Percentiles rank a stretch among this genome's conserved stretches.
These are phyloP conservation scores for Cyclostephanos tholiformis DNA, from an alignment of 108 stramenopile genomes.

Conservation along the genomic window DNA sequence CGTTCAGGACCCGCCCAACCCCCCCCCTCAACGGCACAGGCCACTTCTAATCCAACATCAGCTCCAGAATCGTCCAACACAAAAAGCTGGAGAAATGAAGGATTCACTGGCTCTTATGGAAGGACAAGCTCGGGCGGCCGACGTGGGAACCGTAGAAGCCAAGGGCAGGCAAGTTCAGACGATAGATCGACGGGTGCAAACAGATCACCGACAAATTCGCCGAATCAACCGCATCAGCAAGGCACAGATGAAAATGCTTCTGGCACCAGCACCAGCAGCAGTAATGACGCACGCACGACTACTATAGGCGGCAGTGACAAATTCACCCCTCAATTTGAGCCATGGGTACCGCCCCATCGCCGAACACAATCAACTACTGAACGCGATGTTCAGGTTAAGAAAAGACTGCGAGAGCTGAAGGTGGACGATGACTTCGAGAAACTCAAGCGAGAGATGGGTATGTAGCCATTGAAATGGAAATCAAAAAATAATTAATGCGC, in stretches of 20 bases:
- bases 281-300: neutral
- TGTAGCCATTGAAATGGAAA: slow-evolving; percentile 33
- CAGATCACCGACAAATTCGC: slow-evolving; percentile 6
- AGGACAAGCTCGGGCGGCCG: slow-evolving; percentile 45
- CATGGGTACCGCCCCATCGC: slow-evolving; percentile 78
- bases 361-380: slow-evolving; percentile 58
- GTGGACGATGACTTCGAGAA: slow-evolving; percentile 91
- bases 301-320: neutral
- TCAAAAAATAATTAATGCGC: slow-evolving; percentile 4
- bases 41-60: slow-evolving; percentile 24
- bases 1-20: slow-evolving; percentile 5
- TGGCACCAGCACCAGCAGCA: slow-evolving; percentile 8
- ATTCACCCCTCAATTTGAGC: slow-evolving; percentile 7
- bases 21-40: slow-evolving; percentile 15
- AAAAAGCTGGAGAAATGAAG: slow-evolving; percentile 54
- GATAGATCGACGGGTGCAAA: neutral
- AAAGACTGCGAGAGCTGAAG: slow-evolving; percentile 72
- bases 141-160: slow-evolving; percentile 41
- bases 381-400: slow-evolving; percentile 57
- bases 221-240: slow-evolving; percentile 15
- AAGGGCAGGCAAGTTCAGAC: slow-evolving; percentile 12
- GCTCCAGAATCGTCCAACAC: slow-evolving; percentile 20
- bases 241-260: slow-evolving; percentile 3
- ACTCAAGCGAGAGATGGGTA: slow-evolving; percentile 80
- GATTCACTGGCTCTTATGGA: slow-evolving; percentile 42